Evolutionary conservation across 768 basidiomycete genomes (phyloP).

Genomic region (Lentinus tigrinus): DNA sequence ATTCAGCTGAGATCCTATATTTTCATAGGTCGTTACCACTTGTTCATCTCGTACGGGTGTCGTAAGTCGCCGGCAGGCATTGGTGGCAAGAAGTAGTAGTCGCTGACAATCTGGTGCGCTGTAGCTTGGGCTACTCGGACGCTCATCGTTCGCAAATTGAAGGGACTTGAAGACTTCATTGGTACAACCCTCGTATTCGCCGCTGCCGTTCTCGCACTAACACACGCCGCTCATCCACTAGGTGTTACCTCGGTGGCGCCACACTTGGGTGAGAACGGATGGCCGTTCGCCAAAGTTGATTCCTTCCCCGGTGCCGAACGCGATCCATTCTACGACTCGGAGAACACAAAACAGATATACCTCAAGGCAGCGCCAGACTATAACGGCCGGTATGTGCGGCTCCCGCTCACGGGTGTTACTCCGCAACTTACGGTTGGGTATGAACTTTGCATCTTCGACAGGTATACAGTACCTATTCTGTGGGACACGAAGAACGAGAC

Average conservation of each 20-base stretch:
- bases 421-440: neutral
- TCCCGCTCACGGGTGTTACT: neutral
- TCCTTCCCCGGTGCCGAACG: slow-evolving; percentile 68
- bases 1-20: neutral
- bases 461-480: slow-evolving; percentile 86
- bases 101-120: too few species aligned
- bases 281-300: slow-evolving; percentile 79
- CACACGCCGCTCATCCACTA: slow-evolving; percentile 26
- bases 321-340: slow-evolving; percentile 69
- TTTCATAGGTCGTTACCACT: slow-evolving; percentile 76
- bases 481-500: slow-evolving; percentile 90
- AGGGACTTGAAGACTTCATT: slow-evolving; percentile 85
- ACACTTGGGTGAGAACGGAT: slow-evolving; percentile 78
- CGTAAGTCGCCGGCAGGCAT: slow-evolving; percentile 62
- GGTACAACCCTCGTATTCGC: slow-evolving; percentile 37
- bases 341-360: slow-evolving; percentile 86
- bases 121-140: slow-evolving; percentile 92
- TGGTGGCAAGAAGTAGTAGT: too few species aligned
- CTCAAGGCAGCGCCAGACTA: slow-evolving; percentile 72
- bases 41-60: slow-evolving; percentile 86
- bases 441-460: neutral
- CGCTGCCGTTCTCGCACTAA: neutral
- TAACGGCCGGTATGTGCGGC: slow-evolving; percentile 35
- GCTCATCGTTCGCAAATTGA: slow-evolving; percentile 85
- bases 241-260: slow-evolving; percentile 85